Conservation (phyloP, 257 asterid species). For the Solanum sejunctum region DNA sequence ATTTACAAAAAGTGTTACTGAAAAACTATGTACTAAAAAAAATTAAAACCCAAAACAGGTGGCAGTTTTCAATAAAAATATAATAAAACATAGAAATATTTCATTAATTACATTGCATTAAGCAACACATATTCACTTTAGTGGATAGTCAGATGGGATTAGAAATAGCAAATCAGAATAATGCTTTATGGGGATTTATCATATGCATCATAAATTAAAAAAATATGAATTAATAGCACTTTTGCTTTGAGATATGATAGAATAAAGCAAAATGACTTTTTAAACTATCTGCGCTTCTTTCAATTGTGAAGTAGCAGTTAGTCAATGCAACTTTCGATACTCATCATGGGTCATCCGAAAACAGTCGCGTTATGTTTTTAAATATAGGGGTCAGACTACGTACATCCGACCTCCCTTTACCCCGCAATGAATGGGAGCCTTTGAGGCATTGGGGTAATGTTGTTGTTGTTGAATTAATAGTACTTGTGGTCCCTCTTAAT, state of each 20-base stretch:
- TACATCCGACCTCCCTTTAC: too few relatives aligned
- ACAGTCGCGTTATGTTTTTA: too few relatives aligned
- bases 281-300: too few relatives aligned
- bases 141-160: background rate
- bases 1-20: background rate
- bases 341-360: too few relatives aligned
- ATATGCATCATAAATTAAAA: background rate
- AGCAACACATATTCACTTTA: background rate
- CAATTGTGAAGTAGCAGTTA: too few relatives aligned
- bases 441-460: too few relatives aligned
- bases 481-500: background rate
- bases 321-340: too few relatives aligned
- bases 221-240: background rate
- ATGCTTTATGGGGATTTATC: background rate
- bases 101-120: background rate
- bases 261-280: too few relatives aligned
- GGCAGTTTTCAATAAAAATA: background rate
- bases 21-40: background rate
- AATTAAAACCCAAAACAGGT: background rate
- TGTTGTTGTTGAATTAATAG: background rate
- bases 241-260: too few relatives aligned
- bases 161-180: background rate
- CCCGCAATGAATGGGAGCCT: too few relatives aligned
- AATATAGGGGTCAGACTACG: too few relatives aligned
- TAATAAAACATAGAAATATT: background rate